phyloP scores from a whole-genome alignment of 495 filamentous ascomycete genomes.

The Cryomyces minteri region DNA sequence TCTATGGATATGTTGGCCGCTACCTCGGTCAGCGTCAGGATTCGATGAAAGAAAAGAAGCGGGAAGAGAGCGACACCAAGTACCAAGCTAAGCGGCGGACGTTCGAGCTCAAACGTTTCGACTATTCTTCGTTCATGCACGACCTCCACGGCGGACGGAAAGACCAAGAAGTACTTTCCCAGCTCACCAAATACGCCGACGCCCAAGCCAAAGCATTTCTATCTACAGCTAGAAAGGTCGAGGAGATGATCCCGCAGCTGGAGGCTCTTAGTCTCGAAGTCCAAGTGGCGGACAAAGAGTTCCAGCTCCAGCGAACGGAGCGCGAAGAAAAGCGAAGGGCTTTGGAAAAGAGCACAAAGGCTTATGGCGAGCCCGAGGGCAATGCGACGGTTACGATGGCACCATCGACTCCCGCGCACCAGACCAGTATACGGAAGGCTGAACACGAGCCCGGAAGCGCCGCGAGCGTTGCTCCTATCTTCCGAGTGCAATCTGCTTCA shows the following conservation, averaged over 20 bases:
- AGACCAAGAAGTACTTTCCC: conserved; percentile 91
- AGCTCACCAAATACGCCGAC: conserved; percentile 88
- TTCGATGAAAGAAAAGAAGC: conserved; percentile 92
- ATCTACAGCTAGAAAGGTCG: conserved; percentile 66
- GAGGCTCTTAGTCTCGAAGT: conserved; percentile 87
- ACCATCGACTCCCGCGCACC: neutral
- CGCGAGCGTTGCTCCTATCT: neutral
- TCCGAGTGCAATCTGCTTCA: no score
- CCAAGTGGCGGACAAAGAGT: conserved; percentile 82
- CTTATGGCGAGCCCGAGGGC: conserved; percentile 58
- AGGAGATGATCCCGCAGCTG: conserved; percentile 73
- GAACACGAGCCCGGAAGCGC: neutral
- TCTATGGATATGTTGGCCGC: conserved; percentile 82
- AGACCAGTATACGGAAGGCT: neutral
- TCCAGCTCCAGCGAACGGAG: conserved; percentile 80
- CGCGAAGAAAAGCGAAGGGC: conserved; percentile 80
- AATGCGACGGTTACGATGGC: neutral
- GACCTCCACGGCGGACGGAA: conserved; percentile 94
- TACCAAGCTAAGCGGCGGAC: conserved; percentile 87
- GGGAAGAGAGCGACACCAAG: conserved; percentile 82
- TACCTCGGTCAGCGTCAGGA: conserved; percentile 93
- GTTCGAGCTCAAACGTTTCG: conserved; percentile 93
- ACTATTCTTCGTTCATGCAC: conserved; percentile 99
- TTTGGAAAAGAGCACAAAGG: conserved; percentile 74
- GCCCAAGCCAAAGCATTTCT: conserved; percentile 74